Conservation (phyloP, 176 grass and related monocot genomes). For the Olyra latifolia region DNA sequence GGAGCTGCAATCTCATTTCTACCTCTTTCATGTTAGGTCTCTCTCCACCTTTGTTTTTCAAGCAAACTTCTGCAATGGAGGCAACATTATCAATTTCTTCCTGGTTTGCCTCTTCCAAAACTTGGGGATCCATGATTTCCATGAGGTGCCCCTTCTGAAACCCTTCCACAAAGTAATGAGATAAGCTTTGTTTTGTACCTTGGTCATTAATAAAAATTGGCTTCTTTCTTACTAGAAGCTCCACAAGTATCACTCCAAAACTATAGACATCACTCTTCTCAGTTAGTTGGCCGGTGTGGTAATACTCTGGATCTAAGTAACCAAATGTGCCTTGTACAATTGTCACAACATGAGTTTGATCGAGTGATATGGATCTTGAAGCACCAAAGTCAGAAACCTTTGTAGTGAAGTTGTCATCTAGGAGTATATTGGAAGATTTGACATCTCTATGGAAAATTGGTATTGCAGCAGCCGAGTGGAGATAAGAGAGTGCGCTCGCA, state of each 20-base stretch:
- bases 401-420: slow-evolving; percentile 26
- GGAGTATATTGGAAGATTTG: slow-evolving; percentile 53
- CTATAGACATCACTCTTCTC: slow-evolving; percentile 63
- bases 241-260: slow-evolving; percentile 57
- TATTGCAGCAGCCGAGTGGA: too few relatives aligned
- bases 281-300: slow-evolving; percentile 39
- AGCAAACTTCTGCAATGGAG: slow-evolving; percentile 27
- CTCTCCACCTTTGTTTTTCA: slow-evolving; percentile 32
- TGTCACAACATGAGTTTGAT: slow-evolving; percentile 55
- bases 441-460: slow-evolving; percentile 59
- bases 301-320: too few relatives aligned
- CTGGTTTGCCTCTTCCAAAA: slow-evolving; percentile 24
- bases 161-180: slow-evolving; percentile 30
- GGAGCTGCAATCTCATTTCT: slow-evolving; percentile 35
- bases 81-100: slow-evolving; percentile 28
- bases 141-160: background rate
- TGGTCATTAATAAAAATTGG: slow-evolving; percentile 32
- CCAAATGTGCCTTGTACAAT: slow-evolving; percentile 63
- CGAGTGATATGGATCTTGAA: slow-evolving; percentile 45
- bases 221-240: slow-evolving; percentile 43
- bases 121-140: slow-evolving; percentile 18
- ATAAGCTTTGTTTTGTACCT: slow-evolving; percentile 31
- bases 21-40: slow-evolving; percentile 48
- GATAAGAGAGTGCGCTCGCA: slow-evolving; percentile 32
- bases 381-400: slow-evolving; percentile 58